Base-by-base conservation (phyloP, 2,329 filamentous ascomycete genomes). In the Colletotrichum sidae region DNA sequence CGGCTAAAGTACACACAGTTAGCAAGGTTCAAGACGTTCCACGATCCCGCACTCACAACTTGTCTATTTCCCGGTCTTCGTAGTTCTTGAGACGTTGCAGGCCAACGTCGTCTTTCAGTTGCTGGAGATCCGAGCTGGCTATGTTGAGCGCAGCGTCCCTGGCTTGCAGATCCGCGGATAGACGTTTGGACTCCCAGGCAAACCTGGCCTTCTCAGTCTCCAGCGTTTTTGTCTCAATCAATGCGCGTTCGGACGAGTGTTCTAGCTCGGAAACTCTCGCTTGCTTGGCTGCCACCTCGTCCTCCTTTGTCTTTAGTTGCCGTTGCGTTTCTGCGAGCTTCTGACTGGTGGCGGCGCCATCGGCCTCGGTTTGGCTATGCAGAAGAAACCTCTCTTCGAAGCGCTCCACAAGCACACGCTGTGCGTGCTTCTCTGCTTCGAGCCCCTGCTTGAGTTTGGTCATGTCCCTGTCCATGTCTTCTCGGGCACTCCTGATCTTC, bases 401-500 rank as follows among this genome's bases (percentile, higher is more conserved):
- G 17, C 17, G 37, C 15, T 25, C n/a, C 33, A 65, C 42, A 4
- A 61, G n/a, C 1, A 55, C 37, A 8, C 55, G 67, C 37, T 67
- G 68, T 4, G 67, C 68, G 52, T 70, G 58, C 11, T 59, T 58
- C 15, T 68, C 59, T 2, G 67, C 54, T 8, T 68, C 52, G 50
- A 74, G 34, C 6, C 44, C 64, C 55, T 67, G 56, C 52, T 66
- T 71, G 51, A 75, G 55, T 63, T 82, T 82, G 65, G 81, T 80
- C 38, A 81, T 80, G 50, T 83, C 81, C 49, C 82, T 80, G 10
- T 67, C 42, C 45, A 67, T 71, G n/a, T 57, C 55, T 54, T 82
- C 83, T 57, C 81, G 81, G 44, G 83, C 77, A 39, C 79, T 78
- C 63, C 80, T 77, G 5, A 85, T 76, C 69, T 82, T 78, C 59